These are phyloP conservation scores for Magnaporthiopsis incrustans DNA, from an alignment of 2,329 filamentous ascomycete genomes.

Conservation along the genomic window DNA sequence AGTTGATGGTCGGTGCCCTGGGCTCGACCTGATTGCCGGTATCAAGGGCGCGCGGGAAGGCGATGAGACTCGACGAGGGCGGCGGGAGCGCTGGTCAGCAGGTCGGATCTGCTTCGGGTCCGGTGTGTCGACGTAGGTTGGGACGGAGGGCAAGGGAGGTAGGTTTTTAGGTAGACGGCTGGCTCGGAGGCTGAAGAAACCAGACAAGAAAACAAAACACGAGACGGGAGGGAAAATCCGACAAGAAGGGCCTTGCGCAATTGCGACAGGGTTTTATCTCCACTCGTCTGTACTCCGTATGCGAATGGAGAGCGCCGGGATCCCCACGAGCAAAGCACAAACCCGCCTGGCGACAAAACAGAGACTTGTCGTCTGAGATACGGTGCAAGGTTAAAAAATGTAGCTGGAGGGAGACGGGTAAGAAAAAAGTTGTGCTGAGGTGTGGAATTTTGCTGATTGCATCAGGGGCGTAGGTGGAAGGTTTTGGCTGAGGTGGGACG, in stretches of 20 bases:
- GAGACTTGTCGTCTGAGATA: background rate
- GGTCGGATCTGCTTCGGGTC: background rate
- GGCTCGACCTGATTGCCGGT: background rate
- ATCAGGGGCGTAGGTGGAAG: background rate
- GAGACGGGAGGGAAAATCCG: background rate
- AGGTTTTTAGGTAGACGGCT: background rate
- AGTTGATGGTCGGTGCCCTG: background rate
- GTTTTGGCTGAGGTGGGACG: background rate
- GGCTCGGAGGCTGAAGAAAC: background rate
- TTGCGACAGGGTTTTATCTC: background rate
- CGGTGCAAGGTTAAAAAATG: background rate
- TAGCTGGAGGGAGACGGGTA: background rate
- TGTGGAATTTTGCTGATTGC: background rate
- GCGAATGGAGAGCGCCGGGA: background rate
- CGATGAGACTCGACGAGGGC: background rate
- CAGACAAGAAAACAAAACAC: background rate
- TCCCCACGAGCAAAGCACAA: background rate
- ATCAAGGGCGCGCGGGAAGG: background rate
- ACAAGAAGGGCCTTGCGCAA: background rate
- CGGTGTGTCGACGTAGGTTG: background rate
- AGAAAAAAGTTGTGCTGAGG: background rate
- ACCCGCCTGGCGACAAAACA: background rate
- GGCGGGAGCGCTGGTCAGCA: background rate
- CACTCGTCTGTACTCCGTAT: background rate
- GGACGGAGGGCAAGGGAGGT: background rate